These are phyloP conservation scores for Canavalia gladiata DNA, from an alignment of 306 rosid species.

Conservation along the genomic window DNA sequence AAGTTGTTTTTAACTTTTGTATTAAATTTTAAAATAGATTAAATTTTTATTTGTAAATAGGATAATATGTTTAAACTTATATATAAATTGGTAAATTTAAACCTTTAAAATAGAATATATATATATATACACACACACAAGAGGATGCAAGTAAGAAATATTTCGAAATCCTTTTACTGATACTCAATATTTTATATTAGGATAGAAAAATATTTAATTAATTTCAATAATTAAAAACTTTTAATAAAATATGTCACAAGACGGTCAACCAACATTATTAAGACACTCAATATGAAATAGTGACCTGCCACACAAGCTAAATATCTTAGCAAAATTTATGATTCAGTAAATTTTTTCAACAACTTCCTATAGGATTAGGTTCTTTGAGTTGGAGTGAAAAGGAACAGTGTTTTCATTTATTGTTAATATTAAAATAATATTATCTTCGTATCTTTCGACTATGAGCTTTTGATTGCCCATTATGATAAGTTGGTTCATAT, in stretches of 20 bases:
- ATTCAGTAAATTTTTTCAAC: conserved; percentile 31
- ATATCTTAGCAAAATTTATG: conserved; percentile 6
- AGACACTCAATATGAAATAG: neutral
- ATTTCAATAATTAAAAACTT: neutral
- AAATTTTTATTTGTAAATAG: too few relatives aligned
- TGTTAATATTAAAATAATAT: conserved; percentile 29
- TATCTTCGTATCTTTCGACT: conserved; percentile 27
- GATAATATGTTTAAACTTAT: too few relatives aligned
- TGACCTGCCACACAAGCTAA: neutral
- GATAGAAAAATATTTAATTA: neutral
- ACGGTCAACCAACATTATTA: neutral
- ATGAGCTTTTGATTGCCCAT: conserved; percentile 20
- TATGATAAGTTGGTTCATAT: conserved; percentile 38
- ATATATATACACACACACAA: too few relatives aligned
- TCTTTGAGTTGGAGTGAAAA: conserved; percentile 25
- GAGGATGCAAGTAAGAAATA: too few relatives aligned
- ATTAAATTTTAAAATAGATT: too few relatives aligned
- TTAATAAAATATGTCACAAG: neutral
- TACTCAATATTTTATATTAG: too few relatives aligned
- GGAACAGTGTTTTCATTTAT: conserved; percentile 38
- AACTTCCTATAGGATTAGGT: conserved; percentile 27
- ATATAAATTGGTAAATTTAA: too few relatives aligned
- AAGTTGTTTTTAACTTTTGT: too few relatives aligned
- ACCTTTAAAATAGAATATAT: too few relatives aligned
- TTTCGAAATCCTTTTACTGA: too few relatives aligned